Conservation (phyloP, 108 stramenopile genomes). For the Nitzschia sp. region DNA sequence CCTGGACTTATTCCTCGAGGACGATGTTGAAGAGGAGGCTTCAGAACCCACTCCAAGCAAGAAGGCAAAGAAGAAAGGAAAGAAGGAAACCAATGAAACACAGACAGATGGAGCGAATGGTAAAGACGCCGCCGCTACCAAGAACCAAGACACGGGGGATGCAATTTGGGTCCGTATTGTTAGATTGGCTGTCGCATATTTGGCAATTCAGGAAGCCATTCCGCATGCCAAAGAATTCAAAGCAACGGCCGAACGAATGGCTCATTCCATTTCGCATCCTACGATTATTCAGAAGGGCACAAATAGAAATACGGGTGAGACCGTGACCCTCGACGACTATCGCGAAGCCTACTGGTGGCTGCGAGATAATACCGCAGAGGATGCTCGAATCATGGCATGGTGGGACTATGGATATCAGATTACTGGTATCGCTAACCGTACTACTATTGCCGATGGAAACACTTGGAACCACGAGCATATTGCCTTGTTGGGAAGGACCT, state of each 20-base stretch:
- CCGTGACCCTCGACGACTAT: slow-evolving; percentile 93
- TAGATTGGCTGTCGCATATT: slow-evolving; percentile 31
- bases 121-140: slow-evolving; percentile 15
- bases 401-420: slow-evolving; percentile 97
- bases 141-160: slow-evolving; percentile 22
- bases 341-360: slow-evolving; percentile 99
- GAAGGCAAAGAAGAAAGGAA: slow-evolving; percentile 42
- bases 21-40: slow-evolving; percentile 18
- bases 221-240: slow-evolving; percentile 54
- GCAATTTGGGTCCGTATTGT: slow-evolving; percentile 42
- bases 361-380: slow-evolving; percentile 94
- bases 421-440: slow-evolving; percentile 95
- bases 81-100: slow-evolving; percentile 29
- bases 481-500: slow-evolving; percentile 90
- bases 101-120: slow-evolving; percentile 4
- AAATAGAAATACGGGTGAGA: slow-evolving; percentile 50
- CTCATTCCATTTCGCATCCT: slow-evolving; percentile 76
- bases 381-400: slow-evolving; percentile 98
- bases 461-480: slow-evolving; percentile 99
- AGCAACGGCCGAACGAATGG: slow-evolving; percentile 47
- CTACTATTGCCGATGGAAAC: slow-evolving; percentile 98
- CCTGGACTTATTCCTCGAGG: slow-evolving; percentile 12
- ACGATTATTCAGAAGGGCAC: slow-evolving; percentile 91
- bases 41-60: slow-evolving; percentile 4
- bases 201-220: slow-evolving; percentile 24